phyloP scores from a whole-genome alignment of 169 alveolate species.

The Babesia caballi region DNA sequence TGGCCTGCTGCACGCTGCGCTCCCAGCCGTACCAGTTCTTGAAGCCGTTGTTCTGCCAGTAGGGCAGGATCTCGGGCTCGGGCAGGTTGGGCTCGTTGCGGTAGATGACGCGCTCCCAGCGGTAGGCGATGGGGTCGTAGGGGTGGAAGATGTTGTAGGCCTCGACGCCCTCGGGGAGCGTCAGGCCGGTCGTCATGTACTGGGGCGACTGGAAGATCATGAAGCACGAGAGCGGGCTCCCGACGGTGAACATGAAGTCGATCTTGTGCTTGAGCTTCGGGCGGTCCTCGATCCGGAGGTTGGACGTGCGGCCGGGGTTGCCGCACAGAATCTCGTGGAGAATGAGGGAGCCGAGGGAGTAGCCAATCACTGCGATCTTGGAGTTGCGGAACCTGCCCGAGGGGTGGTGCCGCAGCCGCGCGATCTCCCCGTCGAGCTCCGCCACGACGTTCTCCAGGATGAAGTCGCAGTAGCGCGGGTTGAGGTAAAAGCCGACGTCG shows the following conservation, averaged over 20 bases:
- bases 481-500: constrained; percentile 77
- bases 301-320: constrained; percentile 58
- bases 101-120: constrained; percentile 80
- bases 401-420: constrained; percentile 69
- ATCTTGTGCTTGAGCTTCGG: constrained; percentile 74
- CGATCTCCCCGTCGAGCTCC: constrained; percentile 73
- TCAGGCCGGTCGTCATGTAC: constrained; percentile 69
- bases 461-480: constrained; percentile 80
- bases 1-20: constrained; percentile 60
- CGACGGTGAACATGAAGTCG: constrained; percentile 79
- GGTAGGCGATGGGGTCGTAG: constrained; percentile 81
- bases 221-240: constrained; percentile 81
- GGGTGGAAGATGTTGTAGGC: constrained; percentile 82
- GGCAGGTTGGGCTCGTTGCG: constrained; percentile 70
- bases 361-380: constrained; percentile 78
- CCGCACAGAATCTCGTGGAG: constrained; percentile 75
- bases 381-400: constrained; percentile 72
- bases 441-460: constrained; percentile 72
- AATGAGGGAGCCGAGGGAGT: constrained; percentile 82
- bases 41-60: constrained; percentile 82
- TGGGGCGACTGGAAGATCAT: constrained; percentile 73
- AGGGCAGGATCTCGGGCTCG: constrained; percentile 80
- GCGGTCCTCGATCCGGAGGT: constrained; percentile 22
- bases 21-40: constrained; percentile 85
- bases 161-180: constrained; percentile 67